A percentile compares a stretch with the other conserved stretches of the same genome.
Evolutionary conservation across 2,329 filamentous ascomycete species (phyloP).

Genomic region (Tolypocladium endophyticum): DNA sequence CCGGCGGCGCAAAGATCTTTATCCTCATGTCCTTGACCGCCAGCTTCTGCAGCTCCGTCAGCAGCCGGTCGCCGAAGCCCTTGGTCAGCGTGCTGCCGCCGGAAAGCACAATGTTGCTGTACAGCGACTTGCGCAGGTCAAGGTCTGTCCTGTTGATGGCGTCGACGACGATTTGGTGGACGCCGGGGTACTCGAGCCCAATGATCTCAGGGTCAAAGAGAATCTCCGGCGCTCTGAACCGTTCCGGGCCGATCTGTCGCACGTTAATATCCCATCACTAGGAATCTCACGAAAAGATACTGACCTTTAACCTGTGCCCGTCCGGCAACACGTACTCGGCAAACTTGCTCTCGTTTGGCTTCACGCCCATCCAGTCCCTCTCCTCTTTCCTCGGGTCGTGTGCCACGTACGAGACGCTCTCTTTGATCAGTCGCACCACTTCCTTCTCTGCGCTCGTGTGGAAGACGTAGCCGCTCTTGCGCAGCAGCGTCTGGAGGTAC

Average conservation of each 20-base stretch:
- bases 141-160: conserved; percentile 91
- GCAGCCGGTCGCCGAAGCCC: conserved; percentile 85
- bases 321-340: conserved; percentile 87
- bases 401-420: conserved; percentile 86
- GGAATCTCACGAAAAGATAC: not conserved
- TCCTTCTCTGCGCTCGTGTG: conserved; percentile 99
- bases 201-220: conserved; percentile 97
- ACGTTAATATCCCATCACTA: too few relatives aligned
- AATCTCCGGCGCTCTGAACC: conserved; percentile 93
- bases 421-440: conserved; percentile 95
- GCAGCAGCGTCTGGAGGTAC: conserved; percentile 78
- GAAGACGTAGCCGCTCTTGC: conserved; percentile 89
- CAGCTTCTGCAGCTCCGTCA: conserved; percentile 84
- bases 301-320: conserved; percentile 82
- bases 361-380: conserved; percentile 83
- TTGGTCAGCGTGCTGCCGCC: conserved; percentile 94
- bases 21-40: conserved; percentile 99
- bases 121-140: conserved; percentile 86
- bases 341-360: conserved; percentile 65
- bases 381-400: conserved; percentile 87
- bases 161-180: conserved; percentile 97
- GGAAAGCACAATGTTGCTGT: conserved; percentile 93
- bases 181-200: conserved; percentile 88
- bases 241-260: conserved; percentile 71
- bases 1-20: conserved; percentile 96